Conservation (phyloP, 345 rosid species). For the Cardiospermum halicacabum region DNA sequence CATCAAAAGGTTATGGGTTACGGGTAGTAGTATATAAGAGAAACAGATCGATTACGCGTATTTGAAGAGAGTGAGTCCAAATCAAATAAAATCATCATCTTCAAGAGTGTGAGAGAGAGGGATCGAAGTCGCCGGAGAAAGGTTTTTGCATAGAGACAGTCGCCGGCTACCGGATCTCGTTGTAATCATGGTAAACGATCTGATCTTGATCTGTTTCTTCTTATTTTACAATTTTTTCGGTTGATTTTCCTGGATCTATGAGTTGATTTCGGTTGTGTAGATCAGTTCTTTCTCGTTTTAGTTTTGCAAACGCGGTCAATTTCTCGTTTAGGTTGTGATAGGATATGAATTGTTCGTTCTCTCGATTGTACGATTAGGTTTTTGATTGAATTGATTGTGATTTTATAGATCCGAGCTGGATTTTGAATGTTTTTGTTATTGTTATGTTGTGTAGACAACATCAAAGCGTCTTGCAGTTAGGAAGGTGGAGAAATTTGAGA, state of each 20-base stretch:
- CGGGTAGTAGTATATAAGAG: neutral
- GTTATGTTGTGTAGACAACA: constrained; percentile 60
- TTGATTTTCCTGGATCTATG: neutral
- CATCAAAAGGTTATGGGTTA: no score
- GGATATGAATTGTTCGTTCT: neutral
- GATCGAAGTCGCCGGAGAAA: constrained; percentile 13
- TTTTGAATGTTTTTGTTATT: neutral
- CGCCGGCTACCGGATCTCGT: constrained; percentile 23
- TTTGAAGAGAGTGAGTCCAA: neutral
- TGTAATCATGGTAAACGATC: constrained; percentile 30
- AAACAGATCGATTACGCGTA: neutral
- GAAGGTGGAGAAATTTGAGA: constrained; percentile 76
- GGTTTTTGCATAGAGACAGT: constrained; percentile 4
- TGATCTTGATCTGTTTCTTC: no score
- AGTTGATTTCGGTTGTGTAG: neutral
- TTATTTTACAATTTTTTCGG: neutral
- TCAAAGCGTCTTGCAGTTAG: constrained; percentile 82
- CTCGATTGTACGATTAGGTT: neutral
- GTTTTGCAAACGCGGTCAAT: neutral
- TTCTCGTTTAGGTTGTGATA: neutral
- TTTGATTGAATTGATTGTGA: neutral
- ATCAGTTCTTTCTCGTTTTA: neutral
- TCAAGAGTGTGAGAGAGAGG: neutral
- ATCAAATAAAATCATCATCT: neutral
- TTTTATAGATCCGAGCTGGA: neutral